Conservation (phyloP, 306 rosid genomes). For the Ammopiptanthus mongolicus region DNA sequence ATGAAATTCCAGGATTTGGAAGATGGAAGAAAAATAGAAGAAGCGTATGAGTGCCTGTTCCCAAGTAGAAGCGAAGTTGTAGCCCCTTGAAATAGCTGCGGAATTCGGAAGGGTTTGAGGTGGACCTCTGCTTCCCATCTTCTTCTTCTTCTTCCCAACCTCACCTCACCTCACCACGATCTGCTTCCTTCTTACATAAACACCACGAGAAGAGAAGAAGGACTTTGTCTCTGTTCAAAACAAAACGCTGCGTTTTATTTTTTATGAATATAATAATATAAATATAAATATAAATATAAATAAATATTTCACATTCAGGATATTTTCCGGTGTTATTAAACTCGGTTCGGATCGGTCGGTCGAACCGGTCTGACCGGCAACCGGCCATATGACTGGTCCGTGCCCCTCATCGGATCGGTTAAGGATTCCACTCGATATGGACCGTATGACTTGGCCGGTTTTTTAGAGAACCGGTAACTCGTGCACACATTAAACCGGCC, state of each 20-base stretch:
- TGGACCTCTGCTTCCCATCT: constrained; percentile 45
- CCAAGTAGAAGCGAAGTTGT: constrained; percentile 92
- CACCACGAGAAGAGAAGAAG: background rate
- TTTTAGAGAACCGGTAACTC: no score
- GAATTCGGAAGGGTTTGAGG: constrained; percentile 57
- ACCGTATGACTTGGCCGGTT: no score
- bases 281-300: no score
- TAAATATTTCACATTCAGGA: no score
- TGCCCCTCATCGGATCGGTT: no score
- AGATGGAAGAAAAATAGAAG: background rate
- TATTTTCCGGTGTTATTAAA: no score
- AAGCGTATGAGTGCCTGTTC: constrained; percentile 56
- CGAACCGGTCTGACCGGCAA: no score
- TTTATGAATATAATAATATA: background rate
- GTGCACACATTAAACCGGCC: no score
- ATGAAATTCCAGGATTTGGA: background rate
- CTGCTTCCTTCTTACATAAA: background rate
- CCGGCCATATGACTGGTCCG: no score
- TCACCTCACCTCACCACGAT: background rate
- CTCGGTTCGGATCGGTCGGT: no score
- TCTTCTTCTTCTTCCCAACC: constrained; percentile 4
- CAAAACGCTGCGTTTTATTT: constrained; percentile 28
- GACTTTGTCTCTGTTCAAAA: background rate
- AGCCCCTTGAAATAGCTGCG: constrained; percentile 82
- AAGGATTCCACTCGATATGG: no score